These are phyloP conservation scores for Pseudoperonospora humuli DNA, from an alignment of 352 stramenopile genomes.

Conservation along the genomic window DNA sequence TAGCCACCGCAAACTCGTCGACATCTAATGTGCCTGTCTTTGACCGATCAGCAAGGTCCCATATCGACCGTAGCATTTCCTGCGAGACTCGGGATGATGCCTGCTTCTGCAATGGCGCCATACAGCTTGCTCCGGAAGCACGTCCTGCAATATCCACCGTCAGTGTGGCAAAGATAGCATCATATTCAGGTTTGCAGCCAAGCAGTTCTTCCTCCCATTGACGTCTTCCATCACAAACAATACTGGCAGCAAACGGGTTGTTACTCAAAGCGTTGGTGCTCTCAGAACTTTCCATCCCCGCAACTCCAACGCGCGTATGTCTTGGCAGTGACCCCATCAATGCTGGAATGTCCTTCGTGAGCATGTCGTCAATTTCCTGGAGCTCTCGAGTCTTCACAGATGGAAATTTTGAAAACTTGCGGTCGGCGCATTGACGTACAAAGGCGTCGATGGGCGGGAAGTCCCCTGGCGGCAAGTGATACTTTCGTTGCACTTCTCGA, in stretches of 20 bases:
- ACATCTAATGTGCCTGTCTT: conserved; percentile 83
- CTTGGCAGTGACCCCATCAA: conserved; percentile 81
- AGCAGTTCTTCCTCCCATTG: conserved; percentile 62
- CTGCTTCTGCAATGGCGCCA: conserved; percentile 62
- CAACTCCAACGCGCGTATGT: conserved; percentile 15
- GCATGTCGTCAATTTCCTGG: conserved; percentile 96
- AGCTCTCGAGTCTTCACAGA: conserved; percentile 92
- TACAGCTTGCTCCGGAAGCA: conserved; percentile 61
- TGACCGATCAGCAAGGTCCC: conserved; percentile 87
- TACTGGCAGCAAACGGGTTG: conserved; percentile 21
- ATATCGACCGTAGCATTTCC: conserved; percentile 78
- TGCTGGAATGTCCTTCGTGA: conserved; percentile 94
- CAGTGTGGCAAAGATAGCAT: conserved; percentile 77
- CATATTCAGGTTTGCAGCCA: conserved; percentile 65
- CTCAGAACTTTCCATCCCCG: conserved; percentile 6
- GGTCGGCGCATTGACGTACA: conserved; percentile 57
- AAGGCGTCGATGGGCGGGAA: conserved; percentile 92
- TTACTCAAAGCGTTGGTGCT: conserved; percentile 3
- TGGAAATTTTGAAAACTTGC: conserved; percentile 89
- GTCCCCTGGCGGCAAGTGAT: conserved; percentile 92
- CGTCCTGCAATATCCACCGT: conserved; percentile 43
- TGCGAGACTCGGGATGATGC: conserved; percentile 45
- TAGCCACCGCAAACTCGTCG: conserved; percentile 88
- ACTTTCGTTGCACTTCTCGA: conserved; percentile 95
- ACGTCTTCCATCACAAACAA: conserved; percentile 28